These are phyloP conservation scores for Gracilariopsis chorda DNA, from an alignment of 23 red algal genomes.

Conservation along the genomic window DNA sequence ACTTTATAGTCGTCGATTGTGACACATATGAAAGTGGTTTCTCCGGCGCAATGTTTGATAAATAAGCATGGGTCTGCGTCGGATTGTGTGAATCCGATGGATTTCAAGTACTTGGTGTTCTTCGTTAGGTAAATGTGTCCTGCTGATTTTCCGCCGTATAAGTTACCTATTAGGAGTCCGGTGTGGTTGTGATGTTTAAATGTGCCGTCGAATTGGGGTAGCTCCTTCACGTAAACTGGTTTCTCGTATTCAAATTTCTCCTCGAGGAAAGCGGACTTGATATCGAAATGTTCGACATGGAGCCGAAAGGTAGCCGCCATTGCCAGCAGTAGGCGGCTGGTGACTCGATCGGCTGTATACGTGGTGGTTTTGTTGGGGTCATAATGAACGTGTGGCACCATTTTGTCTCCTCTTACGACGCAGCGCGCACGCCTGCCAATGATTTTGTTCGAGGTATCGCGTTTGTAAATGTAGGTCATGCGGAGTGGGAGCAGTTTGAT, in stretches of 20 bases:
- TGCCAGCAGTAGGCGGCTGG: neutral
- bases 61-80: neutral
- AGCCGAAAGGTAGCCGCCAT: neutral
- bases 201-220: neutral
- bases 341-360: neutral
- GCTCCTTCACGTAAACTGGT: neutral
- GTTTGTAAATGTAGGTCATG: conserved; percentile 43
- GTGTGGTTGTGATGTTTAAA: neutral
- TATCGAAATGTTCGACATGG: conserved; percentile 14
- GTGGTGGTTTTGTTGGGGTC: conserved; percentile 4
- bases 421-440: neutral
- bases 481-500: neutral
- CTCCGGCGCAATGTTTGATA: neutral
- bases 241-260: neutral
- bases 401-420: conserved; percentile 1
- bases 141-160: neutral
- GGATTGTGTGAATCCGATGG: neutral
- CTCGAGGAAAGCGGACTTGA: neutral
- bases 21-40: neutral
- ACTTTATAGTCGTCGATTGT: neutral
- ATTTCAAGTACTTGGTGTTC: neutral
- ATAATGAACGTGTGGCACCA: neutral
- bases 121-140: neutral
- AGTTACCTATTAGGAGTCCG: neutral
- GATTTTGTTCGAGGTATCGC: neutral